Conservation (phyloP, 768 basidiomycete species). For the Leccinum subtestaceum region DNA sequence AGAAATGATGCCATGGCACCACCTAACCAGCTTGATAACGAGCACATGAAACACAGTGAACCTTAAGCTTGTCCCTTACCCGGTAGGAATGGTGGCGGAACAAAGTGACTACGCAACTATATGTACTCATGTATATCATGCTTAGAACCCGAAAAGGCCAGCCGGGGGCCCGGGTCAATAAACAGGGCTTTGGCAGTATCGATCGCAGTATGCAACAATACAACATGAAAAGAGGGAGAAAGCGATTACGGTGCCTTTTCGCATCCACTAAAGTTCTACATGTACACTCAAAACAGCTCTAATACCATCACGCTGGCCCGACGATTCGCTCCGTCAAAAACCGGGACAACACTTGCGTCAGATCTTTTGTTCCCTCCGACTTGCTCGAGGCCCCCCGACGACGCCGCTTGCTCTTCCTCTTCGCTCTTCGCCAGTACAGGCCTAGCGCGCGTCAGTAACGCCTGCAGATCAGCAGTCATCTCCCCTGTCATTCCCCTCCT, state of each 20-base stretch:
- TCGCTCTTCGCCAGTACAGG: conserved; percentile 62
- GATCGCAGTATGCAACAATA: conserved; percentile 2
- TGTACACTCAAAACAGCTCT: not conserved
- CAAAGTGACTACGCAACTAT: not conserved
- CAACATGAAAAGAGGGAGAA: not conserved
- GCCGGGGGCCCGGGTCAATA: not conserved
- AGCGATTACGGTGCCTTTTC: conserved; percentile 22
- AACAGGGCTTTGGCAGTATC: not conserved
- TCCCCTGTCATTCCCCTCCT: conserved; percentile 79
- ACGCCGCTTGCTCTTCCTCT: conserved; percentile 24
- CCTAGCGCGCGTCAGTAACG: conserved; percentile 62
- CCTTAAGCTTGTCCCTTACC: not conserved
- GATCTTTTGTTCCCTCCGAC: conserved; percentile 41
- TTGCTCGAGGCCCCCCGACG: conserved; percentile 32
- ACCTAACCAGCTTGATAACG: not conserved
- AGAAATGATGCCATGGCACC: not conserved
- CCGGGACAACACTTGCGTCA: conserved; percentile 56
- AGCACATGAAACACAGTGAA: not conserved
- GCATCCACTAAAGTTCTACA: not conserved
- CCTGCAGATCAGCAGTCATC: conserved; percentile 69
- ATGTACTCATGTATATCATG: not conserved
- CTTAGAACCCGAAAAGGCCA: not conserved
- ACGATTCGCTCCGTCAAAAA: conserved; percentile 66
- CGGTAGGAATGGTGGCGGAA: not conserved
- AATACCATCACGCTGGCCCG: conserved; percentile 32